A percentile compares a stretch with the other conserved stretches of the same genome.
phyloP scores from a whole-genome alignment of 2,329 filamentous ascomycete species.

The Apiospora sp. region DNA sequence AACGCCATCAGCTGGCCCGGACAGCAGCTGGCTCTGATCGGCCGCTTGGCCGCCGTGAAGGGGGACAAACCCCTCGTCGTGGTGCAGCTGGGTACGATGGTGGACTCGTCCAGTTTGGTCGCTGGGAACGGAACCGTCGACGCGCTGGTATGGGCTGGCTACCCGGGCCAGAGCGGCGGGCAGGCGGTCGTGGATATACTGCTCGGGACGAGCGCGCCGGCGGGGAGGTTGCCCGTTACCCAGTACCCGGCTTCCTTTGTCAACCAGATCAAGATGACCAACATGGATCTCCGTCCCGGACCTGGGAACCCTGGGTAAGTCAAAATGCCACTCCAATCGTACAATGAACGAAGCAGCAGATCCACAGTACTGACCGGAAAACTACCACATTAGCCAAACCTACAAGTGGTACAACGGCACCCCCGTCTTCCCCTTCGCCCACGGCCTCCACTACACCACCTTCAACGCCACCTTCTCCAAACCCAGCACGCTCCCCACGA shows the following conservation, averaged over 20 bases:
- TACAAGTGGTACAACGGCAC: slow-evolving; percentile 57
- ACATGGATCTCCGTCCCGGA: slow-evolving; percentile 57
- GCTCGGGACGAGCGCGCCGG: slow-evolving; percentile 53
- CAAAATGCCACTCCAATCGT: background rate
- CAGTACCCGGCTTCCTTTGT: slow-evolving; percentile 57
- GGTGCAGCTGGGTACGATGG: slow-evolving; percentile 56
- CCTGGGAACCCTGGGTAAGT: slow-evolving; percentile 45
- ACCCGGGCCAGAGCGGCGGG: slow-evolving; percentile 61
- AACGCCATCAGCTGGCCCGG: slow-evolving; percentile 58
- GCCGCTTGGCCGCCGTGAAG: slow-evolving; percentile 38
- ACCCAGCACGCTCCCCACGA: slow-evolving; percentile 23
- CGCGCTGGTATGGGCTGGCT: slow-evolving; percentile 58
- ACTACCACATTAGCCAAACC: slow-evolving; percentile 44
- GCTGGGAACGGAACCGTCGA: slow-evolving; percentile 55
- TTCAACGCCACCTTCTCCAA: slow-evolving; percentile 43
- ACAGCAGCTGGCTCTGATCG: slow-evolving; percentile 60
- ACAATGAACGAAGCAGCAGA: background rate
- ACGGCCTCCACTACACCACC: slow-evolving; percentile 58
- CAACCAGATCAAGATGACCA: slow-evolving; percentile 54
- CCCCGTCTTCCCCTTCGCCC: slow-evolving; percentile 52
- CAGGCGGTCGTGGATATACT: slow-evolving; percentile 57
- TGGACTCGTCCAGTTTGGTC: slow-evolving; percentile 54
- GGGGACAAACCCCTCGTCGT: slow-evolving; percentile 59
- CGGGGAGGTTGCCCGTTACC: slow-evolving; percentile 55
- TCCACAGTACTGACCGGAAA: background rate